Evolutionary conservation across 176 grass and related monocot genomes (phyloP).

Genomic region (Elymus sibiricus): DNA sequence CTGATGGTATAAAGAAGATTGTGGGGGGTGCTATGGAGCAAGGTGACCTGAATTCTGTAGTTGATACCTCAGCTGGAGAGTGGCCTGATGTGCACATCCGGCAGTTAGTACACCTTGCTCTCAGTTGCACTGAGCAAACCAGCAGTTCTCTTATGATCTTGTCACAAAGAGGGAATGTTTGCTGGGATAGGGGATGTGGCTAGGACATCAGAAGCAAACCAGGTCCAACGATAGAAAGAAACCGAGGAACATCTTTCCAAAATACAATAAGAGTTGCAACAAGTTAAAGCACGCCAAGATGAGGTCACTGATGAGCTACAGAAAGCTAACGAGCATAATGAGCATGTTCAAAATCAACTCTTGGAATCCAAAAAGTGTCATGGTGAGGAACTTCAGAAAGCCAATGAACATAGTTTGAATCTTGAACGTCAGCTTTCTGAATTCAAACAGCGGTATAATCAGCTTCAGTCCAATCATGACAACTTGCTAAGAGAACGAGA

Average conservation of each 20-base stretch:
- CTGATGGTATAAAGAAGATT: conserved; percentile 35
- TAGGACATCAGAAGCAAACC: background rate
- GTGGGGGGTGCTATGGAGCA: conserved; percentile 29
- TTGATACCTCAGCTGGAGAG: conserved; percentile 31
- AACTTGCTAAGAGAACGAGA: conserved; percentile 29
- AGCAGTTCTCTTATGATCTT: too few relatives aligned
- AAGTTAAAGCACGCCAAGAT: background rate
- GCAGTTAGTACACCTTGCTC: conserved; percentile 34
- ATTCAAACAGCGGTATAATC: conserved; percentile 23
- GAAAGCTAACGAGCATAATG: conserved; percentile 7
- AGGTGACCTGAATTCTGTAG: conserved; percentile 23
- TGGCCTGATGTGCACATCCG: conserved; percentile 4
- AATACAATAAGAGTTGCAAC: conserved; percentile 13
- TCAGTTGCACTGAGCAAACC: conserved; percentile 33
- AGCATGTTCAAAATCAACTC: background rate
- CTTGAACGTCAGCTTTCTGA: conserved; percentile 27
- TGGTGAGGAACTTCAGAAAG: background rate
- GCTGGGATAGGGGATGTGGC: too few relatives aligned
- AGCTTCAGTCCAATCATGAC: conserved; percentile 32
- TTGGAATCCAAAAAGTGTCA: background rate
- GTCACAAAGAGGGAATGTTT: too few relatives aligned
- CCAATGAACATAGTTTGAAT: background rate
- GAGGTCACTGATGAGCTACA: background rate
- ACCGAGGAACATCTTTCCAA: conserved; percentile 19
- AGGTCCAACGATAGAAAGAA: background rate